Base-by-base conservation (phyloP, 495 filamentous ascomycete species). In the Annulohypoxylon stygium region DNA sequence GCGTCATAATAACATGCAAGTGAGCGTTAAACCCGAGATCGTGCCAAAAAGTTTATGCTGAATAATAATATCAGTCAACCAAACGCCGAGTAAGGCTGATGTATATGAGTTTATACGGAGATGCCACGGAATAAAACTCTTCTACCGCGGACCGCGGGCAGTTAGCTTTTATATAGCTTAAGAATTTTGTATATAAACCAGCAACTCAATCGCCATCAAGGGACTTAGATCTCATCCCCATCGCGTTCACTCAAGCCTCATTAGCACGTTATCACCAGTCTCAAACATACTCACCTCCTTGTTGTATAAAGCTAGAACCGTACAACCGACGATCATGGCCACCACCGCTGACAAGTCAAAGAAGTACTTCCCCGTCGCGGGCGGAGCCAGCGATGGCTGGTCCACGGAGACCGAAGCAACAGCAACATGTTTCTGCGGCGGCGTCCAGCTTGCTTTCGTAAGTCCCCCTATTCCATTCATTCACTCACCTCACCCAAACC, bases 361-460 rank as follows among this genome's bases (percentile, higher is more conserved):
- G 62, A 50, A 68, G 14, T 71, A 74, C 71, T 33, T 81, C 30
- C 76, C 78, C 11, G 61, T 76, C 20, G 70, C 75, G 30, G 61
- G 76, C 59, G 53, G 66, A 6, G 74, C 79, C 43, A 69, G 61
- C 16, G 81, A 82, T 51, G 79, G 81, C 50, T 80, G 78, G 77
- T 82, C 78, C 12, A 80, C 61, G 14, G 68, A 65, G 11, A 36
- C 39, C 54, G 68, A 60, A 25, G 61, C 68, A 12, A 65, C 68
- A n/a, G 68, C 68, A 2, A 70, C 68, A n/a, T 70, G 68, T 20
- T 70, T 60, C 77, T 89, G 87, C 70, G 86, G 87, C 50, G 79
- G 83, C 43, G 85, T 89, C 37, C 87, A 88, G 66, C 75, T 88
- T 1, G 65, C 78, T n/a, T 84, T 89, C 60, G 82, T 86, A 78